Conservation (phyloP, 2,329 filamentous ascomycete species). For the Daldinia eschscholtzii region DNA sequence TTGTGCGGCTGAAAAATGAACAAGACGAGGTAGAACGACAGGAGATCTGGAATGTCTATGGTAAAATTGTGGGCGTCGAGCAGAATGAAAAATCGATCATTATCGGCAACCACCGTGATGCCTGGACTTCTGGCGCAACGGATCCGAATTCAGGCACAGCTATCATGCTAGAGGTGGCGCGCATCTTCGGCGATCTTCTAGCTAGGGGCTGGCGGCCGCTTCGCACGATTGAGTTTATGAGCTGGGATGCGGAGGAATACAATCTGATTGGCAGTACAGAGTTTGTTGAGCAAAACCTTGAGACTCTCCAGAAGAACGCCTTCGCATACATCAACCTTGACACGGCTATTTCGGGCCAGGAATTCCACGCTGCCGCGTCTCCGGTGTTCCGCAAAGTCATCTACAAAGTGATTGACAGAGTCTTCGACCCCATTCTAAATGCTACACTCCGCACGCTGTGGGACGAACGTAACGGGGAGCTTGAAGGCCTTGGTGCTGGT, state of each 20-base stretch:
- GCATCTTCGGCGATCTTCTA: conserved; percentile 84
- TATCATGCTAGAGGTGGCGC: conserved; percentile 88
- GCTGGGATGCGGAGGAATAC: conserved; percentile 95
- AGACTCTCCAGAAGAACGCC: conserved; percentile 77
- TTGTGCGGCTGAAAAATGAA: conserved; percentile 84
- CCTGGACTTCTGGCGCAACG: conserved; percentile 88
- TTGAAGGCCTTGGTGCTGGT: conserved; percentile 78
- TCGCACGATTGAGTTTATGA: conserved; percentile 96
- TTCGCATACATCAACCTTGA: conserved; percentile 94
- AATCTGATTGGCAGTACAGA: conserved; percentile 95
- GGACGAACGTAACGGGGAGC: conserved; percentile 70
- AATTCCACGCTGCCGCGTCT: conserved; percentile 83
- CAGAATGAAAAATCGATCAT: conserved; percentile 86
- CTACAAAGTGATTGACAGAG: conserved; percentile 77
- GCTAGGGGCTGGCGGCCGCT: conserved; percentile 87
- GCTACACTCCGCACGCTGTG: conserved; percentile 80
- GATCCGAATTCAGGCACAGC: conserved; percentile 91
- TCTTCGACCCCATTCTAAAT: conserved; percentile 79
- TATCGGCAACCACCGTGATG: conserved; percentile 92
- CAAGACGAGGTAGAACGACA: conserved; percentile 87
- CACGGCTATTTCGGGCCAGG: conserved; percentile 78
- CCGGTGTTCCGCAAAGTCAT: conserved; percentile 83
- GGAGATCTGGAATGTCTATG: conserved; percentile 92
- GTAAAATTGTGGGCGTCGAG: conserved; percentile 85
- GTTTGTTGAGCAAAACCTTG: conserved; percentile 87